These are phyloP conservation scores for Takakia lepidozioides DNA, from an alignment of 225 moss, liverwort and hornwort genomes.

Conservation along the genomic window DNA sequence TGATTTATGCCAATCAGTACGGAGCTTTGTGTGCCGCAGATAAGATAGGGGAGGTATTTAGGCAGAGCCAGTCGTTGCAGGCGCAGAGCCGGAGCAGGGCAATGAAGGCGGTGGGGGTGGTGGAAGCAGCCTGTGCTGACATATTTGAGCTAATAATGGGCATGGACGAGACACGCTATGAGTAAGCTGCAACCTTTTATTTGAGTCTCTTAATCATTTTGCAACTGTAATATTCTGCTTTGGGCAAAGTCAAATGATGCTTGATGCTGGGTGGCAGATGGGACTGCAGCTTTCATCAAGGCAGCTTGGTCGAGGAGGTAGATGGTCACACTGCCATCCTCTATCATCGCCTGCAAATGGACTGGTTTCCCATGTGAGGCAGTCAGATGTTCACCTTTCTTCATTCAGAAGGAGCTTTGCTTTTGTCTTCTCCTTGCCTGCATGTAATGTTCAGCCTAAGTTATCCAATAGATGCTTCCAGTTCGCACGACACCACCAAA, in stretches of 20 bases:
- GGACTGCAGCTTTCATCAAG: slow-evolving; percentile 86
- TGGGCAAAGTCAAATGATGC: background rate
- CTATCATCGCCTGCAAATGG: slow-evolving; percentile 67
- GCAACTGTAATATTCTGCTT: background rate
- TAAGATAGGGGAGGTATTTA: slow-evolving; percentile 7
- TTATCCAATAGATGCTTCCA: too few relatives aligned
- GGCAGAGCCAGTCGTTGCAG: slow-evolving; percentile 16
- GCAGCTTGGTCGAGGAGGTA: slow-evolving; percentile 62
- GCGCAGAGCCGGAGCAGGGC: slow-evolving; percentile 61
- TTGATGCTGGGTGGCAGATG: slow-evolving; percentile 42
- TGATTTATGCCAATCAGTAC: slow-evolving; percentile 3
- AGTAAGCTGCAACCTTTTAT: slow-evolving; percentile 39
- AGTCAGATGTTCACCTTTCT: slow-evolving; percentile 8
- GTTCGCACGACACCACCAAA: too few relatives aligned
- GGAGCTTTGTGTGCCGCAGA: slow-evolving; percentile 16
- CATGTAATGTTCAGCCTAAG: too few relatives aligned
- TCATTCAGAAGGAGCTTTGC: background rate
- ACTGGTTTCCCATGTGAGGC: slow-evolving; percentile 86
- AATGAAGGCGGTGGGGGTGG: slow-evolving; percentile 88
- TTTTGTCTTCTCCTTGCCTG: background rate
- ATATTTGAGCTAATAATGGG: slow-evolving; percentile 87
- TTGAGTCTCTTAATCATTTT: too few relatives aligned
- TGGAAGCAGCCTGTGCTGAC: slow-evolving; percentile 74
- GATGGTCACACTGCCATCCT: slow-evolving; percentile 73
- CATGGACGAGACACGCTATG: slow-evolving; percentile 80